These are phyloP conservation scores for Clonostachys chloroleuca DNA, from an alignment of 2,329 filamentous ascomycete genomes.

Conservation along the genomic window DNA sequence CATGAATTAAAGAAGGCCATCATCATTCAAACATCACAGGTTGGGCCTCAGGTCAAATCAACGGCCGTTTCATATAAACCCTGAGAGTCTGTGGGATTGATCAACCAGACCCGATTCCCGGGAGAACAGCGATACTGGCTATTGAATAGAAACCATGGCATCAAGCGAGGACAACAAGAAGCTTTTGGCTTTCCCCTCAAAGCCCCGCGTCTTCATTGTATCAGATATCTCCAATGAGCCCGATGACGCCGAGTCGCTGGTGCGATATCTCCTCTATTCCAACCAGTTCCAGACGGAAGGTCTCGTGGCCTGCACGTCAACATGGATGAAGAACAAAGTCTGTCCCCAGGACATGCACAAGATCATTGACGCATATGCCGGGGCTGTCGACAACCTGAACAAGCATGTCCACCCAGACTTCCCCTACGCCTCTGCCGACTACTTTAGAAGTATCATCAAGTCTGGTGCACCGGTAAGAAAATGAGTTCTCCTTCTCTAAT, in stretches of 20 bases:
- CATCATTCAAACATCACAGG: too few relatives aligned
- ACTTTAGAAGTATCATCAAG: neutral
- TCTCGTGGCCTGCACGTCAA: constrained; percentile 33
- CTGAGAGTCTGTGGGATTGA: too few relatives aligned
- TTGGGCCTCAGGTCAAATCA: too few relatives aligned
- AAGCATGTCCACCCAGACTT: neutral
- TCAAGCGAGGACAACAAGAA: neutral
- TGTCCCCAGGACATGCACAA: constrained; percentile 2
- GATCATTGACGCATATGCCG: constrained; percentile 1
- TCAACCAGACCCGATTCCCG: too few relatives aligned
- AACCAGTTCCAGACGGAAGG: constrained; percentile 36
- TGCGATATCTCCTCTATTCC: constrained; percentile 32
- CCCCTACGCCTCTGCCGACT: neutral
- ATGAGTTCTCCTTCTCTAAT: too few relatives aligned
- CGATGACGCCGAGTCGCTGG: constrained; percentile 32
- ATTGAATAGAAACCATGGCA: neutral
- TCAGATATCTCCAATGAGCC: constrained; percentile 37
- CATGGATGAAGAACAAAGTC: constrained; percentile 30
- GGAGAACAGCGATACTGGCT: too few relatives aligned
- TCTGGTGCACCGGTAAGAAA: too few relatives aligned
- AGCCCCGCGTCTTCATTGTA: constrained; percentile 28
- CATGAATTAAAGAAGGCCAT: too few relatives aligned
- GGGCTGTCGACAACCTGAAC: neutral
- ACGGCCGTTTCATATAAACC: too few relatives aligned
- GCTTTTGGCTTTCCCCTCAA: constrained; percentile 2